A percentile compares a stretch with the other conserved stretches of the same genome.
phyloP scores from a whole-genome alignment of 441 rosid species.

The Pelargonium fulgidum region DNA sequence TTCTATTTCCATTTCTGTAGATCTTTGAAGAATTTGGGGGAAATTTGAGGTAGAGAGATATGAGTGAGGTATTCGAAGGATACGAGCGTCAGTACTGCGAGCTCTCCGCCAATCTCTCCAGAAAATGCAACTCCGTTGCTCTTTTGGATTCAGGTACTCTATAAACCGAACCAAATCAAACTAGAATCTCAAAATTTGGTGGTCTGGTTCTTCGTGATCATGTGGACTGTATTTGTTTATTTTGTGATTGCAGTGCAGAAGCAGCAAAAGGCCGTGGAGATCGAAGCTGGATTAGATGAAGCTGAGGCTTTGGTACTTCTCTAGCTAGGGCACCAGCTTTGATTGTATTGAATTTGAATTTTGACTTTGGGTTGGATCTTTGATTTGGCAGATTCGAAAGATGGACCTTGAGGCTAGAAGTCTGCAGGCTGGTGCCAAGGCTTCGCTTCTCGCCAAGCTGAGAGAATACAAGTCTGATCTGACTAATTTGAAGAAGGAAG shows the following conservation, averaged over 20 bases:
- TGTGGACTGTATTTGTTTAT: background rate
- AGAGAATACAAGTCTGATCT: slow-evolving; percentile 63
- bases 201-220: background rate
- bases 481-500: slow-evolving; percentile 51
- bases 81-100: slow-evolving; percentile 75
- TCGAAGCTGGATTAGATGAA: slow-evolving; percentile 68
- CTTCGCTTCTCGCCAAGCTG: slow-evolving; percentile 53
- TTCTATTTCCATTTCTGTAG: background rate
- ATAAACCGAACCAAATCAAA: background rate
- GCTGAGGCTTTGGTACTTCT: slow-evolving; percentile 67
- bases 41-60: slow-evolving; percentile 2
- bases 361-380: background rate
- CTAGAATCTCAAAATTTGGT: background rate
- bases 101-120: slow-evolving; percentile 57
- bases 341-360: slow-evolving; percentile 2
- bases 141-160: slow-evolving; percentile 39
- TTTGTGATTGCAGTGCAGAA: slow-evolving; percentile 41
- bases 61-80: slow-evolving; percentile 67
- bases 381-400: slow-evolving; percentile 43
- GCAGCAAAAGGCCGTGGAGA: slow-evolving; percentile 46
- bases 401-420: slow-evolving; percentile 74
- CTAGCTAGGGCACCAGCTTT: background rate
- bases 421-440: slow-evolving; percentile 56
- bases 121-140: slow-evolving; percentile 55
- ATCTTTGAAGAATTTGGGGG: background rate